These are phyloP conservation scores for Favolaschia claudopus DNA, from an alignment of 768 basidiomycete genomes.

Conservation along the genomic window DNA sequence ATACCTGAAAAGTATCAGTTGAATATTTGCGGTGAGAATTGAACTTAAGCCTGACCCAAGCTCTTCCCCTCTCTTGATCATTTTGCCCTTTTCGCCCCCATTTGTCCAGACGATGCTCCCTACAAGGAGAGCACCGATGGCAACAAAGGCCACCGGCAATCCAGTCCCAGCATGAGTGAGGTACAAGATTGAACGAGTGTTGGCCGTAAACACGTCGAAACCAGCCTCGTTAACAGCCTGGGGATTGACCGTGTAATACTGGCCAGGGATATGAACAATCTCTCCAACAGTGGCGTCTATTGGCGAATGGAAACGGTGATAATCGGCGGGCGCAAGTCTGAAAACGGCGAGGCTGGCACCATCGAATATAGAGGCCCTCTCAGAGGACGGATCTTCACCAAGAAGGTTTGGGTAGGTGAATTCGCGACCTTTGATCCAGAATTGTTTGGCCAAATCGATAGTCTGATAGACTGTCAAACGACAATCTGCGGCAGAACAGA, in stretches of 20 bases:
- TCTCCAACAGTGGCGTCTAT: conserved; percentile 62
- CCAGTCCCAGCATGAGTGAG: conserved; percentile 55
- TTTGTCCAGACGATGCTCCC: conserved; percentile 76
- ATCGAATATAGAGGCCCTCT: conserved; percentile 48
- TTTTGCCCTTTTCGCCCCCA: conserved; percentile 47
- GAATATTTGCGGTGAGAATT: not conserved
- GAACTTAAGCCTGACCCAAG: conserved; percentile 47
- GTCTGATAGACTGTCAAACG: conserved; percentile 73
- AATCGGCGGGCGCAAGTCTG: conserved; percentile 81
- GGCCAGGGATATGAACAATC: conserved; percentile 54
- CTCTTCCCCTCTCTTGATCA: conserved; percentile 70
- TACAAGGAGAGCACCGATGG: conserved; percentile 84
- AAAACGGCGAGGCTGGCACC: conserved; percentile 68
- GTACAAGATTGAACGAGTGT: conserved; percentile 63
- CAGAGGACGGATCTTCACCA: conserved; percentile 49
- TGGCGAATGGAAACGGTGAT: conserved; percentile 82
- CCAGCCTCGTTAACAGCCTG: conserved; percentile 75
- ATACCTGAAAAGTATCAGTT: conserved; percentile 37
- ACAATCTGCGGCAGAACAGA: conserved; percentile 78
- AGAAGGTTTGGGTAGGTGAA: conserved; percentile 75
- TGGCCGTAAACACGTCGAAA: conserved; percentile 72
- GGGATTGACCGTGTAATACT: conserved; percentile 81
- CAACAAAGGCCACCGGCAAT: conserved; percentile 68
- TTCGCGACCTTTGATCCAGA: conserved; percentile 80
- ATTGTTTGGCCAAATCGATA: conserved; percentile 63